Base-by-base conservation (phyloP, 1,284 basidiomycete species). In the Apiotrichum laibachii region DNA sequence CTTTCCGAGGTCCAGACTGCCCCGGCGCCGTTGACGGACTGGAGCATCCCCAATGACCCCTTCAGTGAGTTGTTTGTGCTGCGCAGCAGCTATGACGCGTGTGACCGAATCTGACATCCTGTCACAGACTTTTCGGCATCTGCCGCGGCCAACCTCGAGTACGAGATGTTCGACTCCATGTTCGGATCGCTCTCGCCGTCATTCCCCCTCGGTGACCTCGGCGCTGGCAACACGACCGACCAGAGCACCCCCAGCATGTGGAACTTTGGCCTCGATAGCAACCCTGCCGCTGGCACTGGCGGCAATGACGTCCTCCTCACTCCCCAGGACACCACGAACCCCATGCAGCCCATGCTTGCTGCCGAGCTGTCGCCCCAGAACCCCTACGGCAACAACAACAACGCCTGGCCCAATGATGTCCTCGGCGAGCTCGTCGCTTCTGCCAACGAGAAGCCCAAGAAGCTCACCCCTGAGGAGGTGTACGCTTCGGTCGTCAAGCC, bases 101-200 rank as follows among this genome's bases (percentile, higher is more conserved):
- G 26, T 31, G 19, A 13, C 13, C 21, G 33, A 26, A 37, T 15
- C 49, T 39, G 53, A 45, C 33, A 26, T 43, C 7, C 55, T 22
- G 39, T 21, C 31, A 21, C 40, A 57, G 59, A 63, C 50, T 63
- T 63, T 31, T 49, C 59, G 15, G 50, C 66, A 0, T 63, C 65
- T 15, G 63, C 63, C 12, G 61, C 66, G 34, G 66, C 68, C 53
- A 67, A 67, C 48, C 55, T 64, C 45, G 66, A 70, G 58, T 67
- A 70, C 55, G 71, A 74, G 45, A 75, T 77, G 73, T 71, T 77
- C 45, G 75, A 75, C 59, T 64, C 70, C 4, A 67, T 77, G 65
- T 74, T 77, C 46, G 70, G 67, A 11, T 66, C 66, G 37, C 57
- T 75, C 49, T 73, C 72, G 5, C 75, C 75, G 5, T 62, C 70